A percentile compares a stretch with the other conserved stretches of the same genome.
These are phyloP conservation scores for Eimeria acervulina DNA, from an alignment of 169 alveolate species.

Conservation along the genomic window DNA sequence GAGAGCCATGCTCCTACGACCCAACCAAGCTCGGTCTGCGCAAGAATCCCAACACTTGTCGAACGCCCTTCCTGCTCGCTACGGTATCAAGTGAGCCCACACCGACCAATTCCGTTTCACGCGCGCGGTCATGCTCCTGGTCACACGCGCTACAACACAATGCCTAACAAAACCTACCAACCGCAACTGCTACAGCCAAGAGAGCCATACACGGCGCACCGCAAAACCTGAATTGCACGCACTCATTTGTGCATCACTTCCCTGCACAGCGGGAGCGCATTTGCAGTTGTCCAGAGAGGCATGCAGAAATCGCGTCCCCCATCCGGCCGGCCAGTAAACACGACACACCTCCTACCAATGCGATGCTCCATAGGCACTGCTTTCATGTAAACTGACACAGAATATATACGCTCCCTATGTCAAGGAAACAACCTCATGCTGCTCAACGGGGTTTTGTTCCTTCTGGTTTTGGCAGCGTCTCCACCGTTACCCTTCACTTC, in stretches of 20 bases:
- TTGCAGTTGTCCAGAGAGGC: no score
- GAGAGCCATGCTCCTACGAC: not conserved
- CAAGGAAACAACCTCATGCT: not conserved
- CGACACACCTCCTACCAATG: not conserved
- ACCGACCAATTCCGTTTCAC: not conserved
- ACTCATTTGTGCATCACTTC: not conserved
- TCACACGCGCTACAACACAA: no score
- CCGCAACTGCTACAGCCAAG: no score
- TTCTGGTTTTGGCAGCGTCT: not conserved
- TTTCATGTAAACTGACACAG: not conserved
- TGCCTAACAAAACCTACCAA: no score
- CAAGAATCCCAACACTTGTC: not conserved
- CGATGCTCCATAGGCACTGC: not conserved
- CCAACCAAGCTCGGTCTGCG: not conserved
- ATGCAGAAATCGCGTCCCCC: not conserved
- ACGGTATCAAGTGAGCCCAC: not conserved
- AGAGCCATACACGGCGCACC: no score
- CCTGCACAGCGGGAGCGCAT: not conserved
- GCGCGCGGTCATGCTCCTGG: not conserved
- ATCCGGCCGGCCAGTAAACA: not conserved
- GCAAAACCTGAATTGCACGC: not conserved
- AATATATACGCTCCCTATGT: not conserved
- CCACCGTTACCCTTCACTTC: not conserved
- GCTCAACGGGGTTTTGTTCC: not conserved
- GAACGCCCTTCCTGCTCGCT: not conserved